These are phyloP conservation scores for Aspergillus sp. DNA, from an alignment of 2,329 filamentous ascomycete species.

Conservation along the genomic window DNA sequence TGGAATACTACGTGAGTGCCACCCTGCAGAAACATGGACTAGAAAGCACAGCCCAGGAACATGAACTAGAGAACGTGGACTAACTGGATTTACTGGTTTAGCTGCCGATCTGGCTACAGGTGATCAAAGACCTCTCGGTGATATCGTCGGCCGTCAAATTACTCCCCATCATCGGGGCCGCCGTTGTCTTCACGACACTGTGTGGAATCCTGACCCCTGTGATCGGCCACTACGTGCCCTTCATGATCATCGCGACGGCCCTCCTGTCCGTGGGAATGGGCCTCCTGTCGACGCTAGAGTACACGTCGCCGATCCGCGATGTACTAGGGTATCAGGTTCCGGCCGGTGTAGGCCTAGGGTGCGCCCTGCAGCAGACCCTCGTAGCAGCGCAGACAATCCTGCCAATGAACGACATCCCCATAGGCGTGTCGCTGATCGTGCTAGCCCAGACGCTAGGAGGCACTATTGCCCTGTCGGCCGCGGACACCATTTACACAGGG, in stretches of 20 bases:
- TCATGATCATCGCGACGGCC: background rate
- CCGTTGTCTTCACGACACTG: background rate
- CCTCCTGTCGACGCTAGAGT: slow-evolving; percentile 3
- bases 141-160: slow-evolving; percentile 2
- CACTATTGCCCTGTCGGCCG: background rate
- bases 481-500: background rate
- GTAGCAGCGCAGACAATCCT: background rate
- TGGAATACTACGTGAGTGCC: slow-evolving; percentile 8
- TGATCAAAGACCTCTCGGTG: slow-evolving; percentile 8
- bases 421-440: background rate
- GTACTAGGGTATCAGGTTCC: slow-evolving; percentile 13
- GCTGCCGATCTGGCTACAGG: slow-evolving; percentile 11
- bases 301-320: background rate
- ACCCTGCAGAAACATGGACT: no score
- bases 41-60: no score
- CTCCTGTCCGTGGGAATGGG: slow-evolving; percentile 3
- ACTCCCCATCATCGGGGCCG: background rate
- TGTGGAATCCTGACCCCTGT: background rate
- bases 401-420: background rate
- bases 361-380: background rate
- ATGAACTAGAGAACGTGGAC: no score
- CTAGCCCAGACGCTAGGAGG: background rate
- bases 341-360: background rate
- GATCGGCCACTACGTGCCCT: slow-evolving; percentile 9
- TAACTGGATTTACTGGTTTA: background rate